phyloP scores from a whole-genome alignment of 108 stramenopile genomes.

The Aurantiochytrium sp. region DNA sequence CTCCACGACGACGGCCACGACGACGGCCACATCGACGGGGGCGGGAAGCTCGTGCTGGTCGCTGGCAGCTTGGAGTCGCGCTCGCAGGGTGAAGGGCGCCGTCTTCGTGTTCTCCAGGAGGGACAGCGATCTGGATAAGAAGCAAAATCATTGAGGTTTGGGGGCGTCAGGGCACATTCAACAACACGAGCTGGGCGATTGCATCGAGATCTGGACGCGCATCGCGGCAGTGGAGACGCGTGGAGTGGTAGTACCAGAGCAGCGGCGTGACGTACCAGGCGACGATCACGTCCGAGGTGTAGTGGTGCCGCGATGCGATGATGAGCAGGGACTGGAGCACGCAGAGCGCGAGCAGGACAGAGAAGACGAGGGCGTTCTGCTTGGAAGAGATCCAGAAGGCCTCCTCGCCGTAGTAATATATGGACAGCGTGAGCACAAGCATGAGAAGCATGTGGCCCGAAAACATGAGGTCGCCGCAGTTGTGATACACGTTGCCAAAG shows the following conservation, averaged over 20 bases:
- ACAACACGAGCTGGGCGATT: neutral
- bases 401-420: neutral
- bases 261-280: conserved; percentile 21
- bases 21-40: too few relatives aligned
- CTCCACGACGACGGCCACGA: too few relatives aligned
- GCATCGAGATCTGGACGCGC: neutral
- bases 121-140: too few relatives aligned
- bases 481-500: neutral
- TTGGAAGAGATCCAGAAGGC: conserved; percentile 22
- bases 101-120: too few relatives aligned
- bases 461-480: conserved; percentile 25
- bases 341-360: neutral
- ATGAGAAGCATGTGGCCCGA: conserved; percentile 13
- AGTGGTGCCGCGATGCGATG: neutral
- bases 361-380: neutral
- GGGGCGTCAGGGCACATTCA: too few relatives aligned
- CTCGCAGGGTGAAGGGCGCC: too few relatives aligned
- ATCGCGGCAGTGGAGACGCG: neutral
- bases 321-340: neutral
- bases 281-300: neutral
- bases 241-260: neutral
- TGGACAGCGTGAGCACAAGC: neutral
- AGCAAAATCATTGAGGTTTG: too few relatives aligned
- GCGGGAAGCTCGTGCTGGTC: too few relatives aligned
- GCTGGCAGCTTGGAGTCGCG: too few relatives aligned